Evolutionary conservation across 2,329 filamentous ascomycete genomes (phyloP), one percentile per base, ranked within the genome.

Genomic region (Cryoendolithus antarcticus): DNA sequence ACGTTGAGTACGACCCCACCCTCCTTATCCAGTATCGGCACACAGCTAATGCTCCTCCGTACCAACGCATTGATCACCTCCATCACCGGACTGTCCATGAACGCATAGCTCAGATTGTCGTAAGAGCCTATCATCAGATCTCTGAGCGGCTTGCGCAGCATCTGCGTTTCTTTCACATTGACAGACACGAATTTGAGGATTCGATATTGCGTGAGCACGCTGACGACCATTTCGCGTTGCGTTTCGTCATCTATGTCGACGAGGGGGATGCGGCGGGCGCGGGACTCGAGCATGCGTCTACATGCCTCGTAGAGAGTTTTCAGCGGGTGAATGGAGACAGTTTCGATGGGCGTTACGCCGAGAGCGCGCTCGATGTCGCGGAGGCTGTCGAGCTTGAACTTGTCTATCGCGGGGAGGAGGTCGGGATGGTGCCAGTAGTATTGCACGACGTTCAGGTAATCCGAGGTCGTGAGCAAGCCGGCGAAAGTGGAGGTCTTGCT

Each of bases 171-270:
- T 51, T 80, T 78, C 31, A 84, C 78, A 62, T 98, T 98, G 62
- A 98, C 89, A 8, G 91, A 88, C 45, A 98, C 93, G 60, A 98
- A 98, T 60, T 98, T 98, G 48, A 98, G 75, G 51, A 98, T 96
- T 42, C 93, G 82, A 63, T 98, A 98, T 62, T 98, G 91, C 1
- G 91, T 98, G 43, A 98, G 83, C 44, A 98, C 91, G 53, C 86
- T 95, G 44, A 98, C 84, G 11, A 98, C 86, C 65, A 89, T 91
- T 56, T 91, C 80, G 46, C 86, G 76, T 41, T 83, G 78, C 2
- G 91, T 98, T 63, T 98, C 91, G 56, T 93, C 88, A 56, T 98
- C 91, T 47, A 84, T 74, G 52, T 95, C 91, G 43, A 98, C 82
- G 5, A 98, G 72, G 1, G 91, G 91, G 48, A 98, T 98, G 51